Percentiles rank a stretch among this genome's conserved stretches.
Conservation (phyloP, 306 rosid genomes). For the Vigna nakashimae region DNA sequence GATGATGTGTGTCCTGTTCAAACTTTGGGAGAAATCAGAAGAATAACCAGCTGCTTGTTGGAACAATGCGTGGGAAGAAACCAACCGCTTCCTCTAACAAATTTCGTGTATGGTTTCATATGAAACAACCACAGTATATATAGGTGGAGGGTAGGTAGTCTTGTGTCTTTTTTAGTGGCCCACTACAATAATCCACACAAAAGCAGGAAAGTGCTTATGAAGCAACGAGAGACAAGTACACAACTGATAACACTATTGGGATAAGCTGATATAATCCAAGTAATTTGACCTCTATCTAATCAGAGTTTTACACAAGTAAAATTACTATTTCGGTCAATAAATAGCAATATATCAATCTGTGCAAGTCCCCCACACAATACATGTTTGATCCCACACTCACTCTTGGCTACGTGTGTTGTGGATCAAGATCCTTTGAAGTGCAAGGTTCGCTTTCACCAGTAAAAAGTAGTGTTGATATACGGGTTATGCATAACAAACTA, state of each 20-base stretch:
- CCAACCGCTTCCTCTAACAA: background rate
- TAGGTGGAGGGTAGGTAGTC: background rate
- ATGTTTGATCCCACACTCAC: slow-evolving; percentile 5
- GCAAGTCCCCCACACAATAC: slow-evolving; percentile 12
- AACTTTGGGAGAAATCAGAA: slow-evolving; percentile 14
- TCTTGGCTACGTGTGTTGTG: background rate
- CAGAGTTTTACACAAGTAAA: background rate
- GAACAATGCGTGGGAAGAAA: slow-evolving; percentile 15
- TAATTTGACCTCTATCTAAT: slow-evolving; percentile 13
- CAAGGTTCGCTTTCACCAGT: background rate
- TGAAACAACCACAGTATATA: slow-evolving; percentile 6
- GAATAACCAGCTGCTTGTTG: slow-evolving; percentile 29
- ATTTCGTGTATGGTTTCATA: slow-evolving; percentile 18
- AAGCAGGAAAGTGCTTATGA: background rate
- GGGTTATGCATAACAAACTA: background rate
- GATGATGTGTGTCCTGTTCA: slow-evolving; percentile 14
- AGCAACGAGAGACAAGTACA: background rate
- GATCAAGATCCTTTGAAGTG: slow-evolving; percentile 23
- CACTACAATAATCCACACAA: slow-evolving; percentile 10
- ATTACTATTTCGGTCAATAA: background rate
- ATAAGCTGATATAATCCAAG: slow-evolving; percentile 14
- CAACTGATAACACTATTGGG: slow-evolving; percentile 25
- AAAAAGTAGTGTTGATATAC: background rate
- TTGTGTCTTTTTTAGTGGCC: background rate
- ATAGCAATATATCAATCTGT: slow-evolving; percentile 19